These are phyloP conservation scores for Solanum neorickii DNA, from an alignment of 257 asterid genomes.

Conservation along the genomic window DNA sequence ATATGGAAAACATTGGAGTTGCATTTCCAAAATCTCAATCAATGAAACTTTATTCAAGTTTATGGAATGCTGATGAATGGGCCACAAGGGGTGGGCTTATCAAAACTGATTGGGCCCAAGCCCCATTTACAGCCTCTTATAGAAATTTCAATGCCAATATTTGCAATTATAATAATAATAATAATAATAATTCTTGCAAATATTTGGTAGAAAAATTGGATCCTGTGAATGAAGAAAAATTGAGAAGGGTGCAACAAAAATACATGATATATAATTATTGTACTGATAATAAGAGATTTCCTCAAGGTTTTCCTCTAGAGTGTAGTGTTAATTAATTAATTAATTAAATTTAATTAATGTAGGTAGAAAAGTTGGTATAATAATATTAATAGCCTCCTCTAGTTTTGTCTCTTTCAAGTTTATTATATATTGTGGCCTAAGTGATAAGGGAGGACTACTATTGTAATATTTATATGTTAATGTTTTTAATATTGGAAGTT, in stretches of 20 bases:
- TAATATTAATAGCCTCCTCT: background rate
- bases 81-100: constrained; percentile 59
- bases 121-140: constrained; percentile 47
- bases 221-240: constrained; percentile 8
- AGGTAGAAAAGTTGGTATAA: background rate
- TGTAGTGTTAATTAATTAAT: background rate
- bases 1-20: constrained; percentile 31
- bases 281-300: constrained; percentile 34
- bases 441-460: background rate
- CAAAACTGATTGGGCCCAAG: constrained; percentile 51
- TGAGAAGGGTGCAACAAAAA: constrained; percentile 41
- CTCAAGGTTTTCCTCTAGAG: constrained; percentile 28
- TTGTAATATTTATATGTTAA: background rate
- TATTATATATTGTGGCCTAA: background rate
- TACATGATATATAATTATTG: constrained; percentile 55
- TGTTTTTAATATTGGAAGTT: background rate
- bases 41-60: constrained; percentile 37
- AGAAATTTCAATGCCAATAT: constrained; percentile 19
- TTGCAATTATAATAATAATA: background rate
- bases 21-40: constrained; percentile 34
- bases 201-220: constrained; percentile 9
- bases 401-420: background rate
- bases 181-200: background rate
- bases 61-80: constrained; percentile 63
- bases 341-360: background rate